Base-by-base conservation (phyloP, 225 moss, liverwort and hornwort genomes). In the Pseudisothecium myosuroides region DNA sequence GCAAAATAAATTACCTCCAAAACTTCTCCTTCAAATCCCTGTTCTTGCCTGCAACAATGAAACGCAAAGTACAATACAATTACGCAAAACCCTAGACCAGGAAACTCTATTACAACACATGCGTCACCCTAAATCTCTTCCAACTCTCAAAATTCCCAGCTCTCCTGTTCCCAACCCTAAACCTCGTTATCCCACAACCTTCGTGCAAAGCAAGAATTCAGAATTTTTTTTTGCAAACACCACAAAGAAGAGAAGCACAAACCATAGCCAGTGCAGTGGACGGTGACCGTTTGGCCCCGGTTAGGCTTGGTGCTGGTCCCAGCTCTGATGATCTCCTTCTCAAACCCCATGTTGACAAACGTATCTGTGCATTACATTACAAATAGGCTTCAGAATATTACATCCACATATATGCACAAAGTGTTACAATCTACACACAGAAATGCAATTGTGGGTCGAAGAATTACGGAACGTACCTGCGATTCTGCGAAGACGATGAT, bases 201-300 rank as follows among this genome's bases (percentile, higher is more conserved):
- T 68, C 86, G 37, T 55, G 34, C 43, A 60, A 65, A 67, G 49
- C 59, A 43, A 56, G 36, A 68, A 76, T 45, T n/a, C 32, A 23
- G 24, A 17, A 37, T 17, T 26, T 24, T 23, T 34, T 49, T 50
- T 32, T 28, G 71, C 14, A 7, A 76, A 10, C 24, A 49, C 2
- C 13, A 74, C 34, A 37, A 82, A 61, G 28, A 36, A 47, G 76
- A 75, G 28, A 41, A 66, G 22, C 76, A 82, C 94, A 63, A 85
- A 97, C 97, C 98, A 83, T 88, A 99, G 81, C 98, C 98, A 11
- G 97, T 96, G 94, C 98, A 99, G 87, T 99, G 97, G 27, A 99
- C 98, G 37, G 98, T 97, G 62, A 99, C 98, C 12, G 89, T 89
- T 87, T 99, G 95, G 83, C 97, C 98, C 32, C 86, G 89, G 10